Conservation (phyloP, 169 alveolate species). For the Eimeria zaria region DNA sequence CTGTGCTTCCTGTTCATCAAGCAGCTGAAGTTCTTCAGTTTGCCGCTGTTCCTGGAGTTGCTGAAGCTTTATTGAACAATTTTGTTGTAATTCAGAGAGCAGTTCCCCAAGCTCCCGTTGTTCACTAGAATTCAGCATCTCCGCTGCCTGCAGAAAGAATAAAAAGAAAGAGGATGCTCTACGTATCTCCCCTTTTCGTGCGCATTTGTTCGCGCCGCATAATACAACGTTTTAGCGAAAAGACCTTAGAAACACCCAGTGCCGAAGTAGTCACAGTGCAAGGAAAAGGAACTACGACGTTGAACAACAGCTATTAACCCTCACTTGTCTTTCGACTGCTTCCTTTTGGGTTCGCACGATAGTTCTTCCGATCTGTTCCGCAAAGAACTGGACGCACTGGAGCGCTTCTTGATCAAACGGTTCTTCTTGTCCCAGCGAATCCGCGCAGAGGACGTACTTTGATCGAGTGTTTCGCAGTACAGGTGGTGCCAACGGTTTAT, state of each 20-base stretch:
- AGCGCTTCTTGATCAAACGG: background rate
- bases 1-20: slow-evolving; percentile 27
- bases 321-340: slow-evolving; percentile 51
- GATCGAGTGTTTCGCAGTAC: slow-evolving; percentile 4
- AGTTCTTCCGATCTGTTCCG: slow-evolving; percentile 19
- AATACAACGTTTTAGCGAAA: background rate
- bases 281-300: background rate
- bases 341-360: slow-evolving; percentile 36
- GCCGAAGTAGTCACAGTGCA: background rate
- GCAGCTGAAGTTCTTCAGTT: slow-evolving; percentile 16
- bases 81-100: slow-evolving; percentile 23
- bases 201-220: background rate
- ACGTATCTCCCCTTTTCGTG: background rate
- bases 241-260: background rate
- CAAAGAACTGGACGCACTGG: slow-evolving; percentile 9
- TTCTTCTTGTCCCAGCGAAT: slow-evolving; percentile 26
- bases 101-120: too few relatives aligned
- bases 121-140: background rate
- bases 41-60: slow-evolving; percentile 49
- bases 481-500: background rate
- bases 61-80: background rate
- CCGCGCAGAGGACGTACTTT: slow-evolving; percentile 49
- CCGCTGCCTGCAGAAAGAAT: background rate
- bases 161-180: background rate
- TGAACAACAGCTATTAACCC: background rate